These are phyloP conservation scores for Mortierella sp. DNA, from an alignment of 371 early-diverging fungal genomes.

Conservation along the genomic window DNA sequence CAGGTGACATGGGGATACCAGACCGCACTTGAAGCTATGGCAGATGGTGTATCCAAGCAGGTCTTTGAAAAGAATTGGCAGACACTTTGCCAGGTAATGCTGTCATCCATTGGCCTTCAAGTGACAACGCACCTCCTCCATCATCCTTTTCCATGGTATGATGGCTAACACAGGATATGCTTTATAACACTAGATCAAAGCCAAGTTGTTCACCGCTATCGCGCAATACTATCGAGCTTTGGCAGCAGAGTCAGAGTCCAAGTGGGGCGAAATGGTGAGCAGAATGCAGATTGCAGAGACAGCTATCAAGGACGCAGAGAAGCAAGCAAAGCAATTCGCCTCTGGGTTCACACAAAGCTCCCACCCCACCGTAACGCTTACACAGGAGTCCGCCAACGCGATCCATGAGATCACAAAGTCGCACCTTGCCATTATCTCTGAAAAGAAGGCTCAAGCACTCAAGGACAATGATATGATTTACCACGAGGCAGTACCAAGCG, in stretches of 20 bases:
- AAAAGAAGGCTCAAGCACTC: slow-evolving; percentile 66
- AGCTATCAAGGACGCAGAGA: slow-evolving; percentile 85
- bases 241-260: slow-evolving; percentile 77
- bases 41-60: slow-evolving; percentile 67
- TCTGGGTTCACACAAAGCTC: slow-evolving; percentile 56
- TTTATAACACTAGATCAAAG: slow-evolving; percentile 77
- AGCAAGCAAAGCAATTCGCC: slow-evolving; percentile 72
- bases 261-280: slow-evolving; percentile 89
- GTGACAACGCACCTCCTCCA: no score
- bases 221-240: slow-evolving; percentile 86
- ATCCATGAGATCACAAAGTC: slow-evolving; percentile 75
- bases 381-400: slow-evolving; percentile 68
- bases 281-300: slow-evolving; percentile 82
- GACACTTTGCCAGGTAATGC: slow-evolving; percentile 65
- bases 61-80: slow-evolving; percentile 77
- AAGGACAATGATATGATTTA: slow-evolving; percentile 97
- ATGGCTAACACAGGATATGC: no score
- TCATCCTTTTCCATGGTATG: no score
- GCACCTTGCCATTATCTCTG: slow-evolving; percentile 64
- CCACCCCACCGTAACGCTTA: slow-evolving; percentile 52
- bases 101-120: not conserved
- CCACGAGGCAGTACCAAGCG: slow-evolving; percentile 87
- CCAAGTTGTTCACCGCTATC: slow-evolving; percentile 85
- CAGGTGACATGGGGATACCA: slow-evolving; percentile 85
- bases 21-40: slow-evolving; percentile 71